Base-by-base conservation (phyloP, 345 rosid genomes). In the Nasturtium officinale region DNA sequence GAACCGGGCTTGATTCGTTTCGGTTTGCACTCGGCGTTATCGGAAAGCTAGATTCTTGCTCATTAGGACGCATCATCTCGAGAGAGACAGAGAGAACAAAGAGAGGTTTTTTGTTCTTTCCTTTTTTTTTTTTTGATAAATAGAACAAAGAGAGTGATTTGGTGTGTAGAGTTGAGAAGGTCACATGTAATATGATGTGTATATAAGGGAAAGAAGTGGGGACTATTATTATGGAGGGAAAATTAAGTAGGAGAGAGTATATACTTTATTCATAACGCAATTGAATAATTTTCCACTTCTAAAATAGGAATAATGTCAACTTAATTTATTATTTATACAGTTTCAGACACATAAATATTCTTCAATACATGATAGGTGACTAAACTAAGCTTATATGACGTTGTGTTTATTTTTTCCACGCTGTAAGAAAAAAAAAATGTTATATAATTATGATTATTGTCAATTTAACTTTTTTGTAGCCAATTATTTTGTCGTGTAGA, bases 61-160 rank as follows among this genome's bases (percentile, higher is more conserved):
- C 91, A 80, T 79, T 90, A 75, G 84, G 82, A 20, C 87, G 96
- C 61, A 90, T 88, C 91, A 88, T 88, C 85, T 79, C 78, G 55
- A 38, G 42, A 52, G 10, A 18, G 6, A 60, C n/a, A 50, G 45
- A 30, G 46, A 37, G 47, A 28, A 9, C 21, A 48, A 25, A 29
- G 53, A 66, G 45, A 32, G 55, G 23, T 43, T 5, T 15, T 28
- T 28, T 8, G n/a, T n/a, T n/a, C n/a, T n/a, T n/a, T n/a, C n/a
- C n/a, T n/a, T 2, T 35, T 9, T 35, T 37, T 3, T 9, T 37
- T 37, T 37, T 37, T 35, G 40, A 10, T 9, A 37, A 10, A 37
- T 38, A 11, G 43, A 13, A 8, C 32, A 38, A 20, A 32, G 52
- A 48, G 32, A 55, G 52, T 18, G 17, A 77, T 75, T 68, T 75